These are phyloP conservation scores for Gloeopeniophorella convolvens DNA, from an alignment of 768 basidiomycete genomes.

Conservation along the genomic window DNA sequence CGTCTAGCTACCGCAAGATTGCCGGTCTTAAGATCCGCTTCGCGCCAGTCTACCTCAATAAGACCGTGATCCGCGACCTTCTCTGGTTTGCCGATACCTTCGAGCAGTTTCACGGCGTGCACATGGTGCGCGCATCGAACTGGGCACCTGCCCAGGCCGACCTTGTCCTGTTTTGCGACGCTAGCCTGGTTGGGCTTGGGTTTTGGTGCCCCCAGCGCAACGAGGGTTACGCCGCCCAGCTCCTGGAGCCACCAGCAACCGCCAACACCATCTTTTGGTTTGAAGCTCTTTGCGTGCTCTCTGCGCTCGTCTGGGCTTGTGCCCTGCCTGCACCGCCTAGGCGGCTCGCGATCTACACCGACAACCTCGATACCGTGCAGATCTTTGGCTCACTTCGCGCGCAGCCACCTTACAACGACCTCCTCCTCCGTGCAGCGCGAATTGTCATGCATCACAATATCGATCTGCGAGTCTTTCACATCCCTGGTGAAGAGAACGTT, in stretches of 20 bases:
- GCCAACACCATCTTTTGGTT: constrained; percentile 12
- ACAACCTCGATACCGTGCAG: constrained; percentile 25
- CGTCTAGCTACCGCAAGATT: too few relatives aligned
- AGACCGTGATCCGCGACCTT: too few relatives aligned
- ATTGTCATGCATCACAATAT: constrained; percentile 9
- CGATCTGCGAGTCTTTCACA: constrained; percentile 23
- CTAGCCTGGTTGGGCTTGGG: constrained; percentile 20
- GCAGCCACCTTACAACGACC: constrained; percentile 22
- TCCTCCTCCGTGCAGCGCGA: constrained; percentile 17
- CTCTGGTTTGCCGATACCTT: too few relatives aligned
- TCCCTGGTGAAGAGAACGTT: constrained; percentile 22
- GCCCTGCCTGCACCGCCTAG: neutral
- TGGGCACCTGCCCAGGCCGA: constrained; percentile 14
- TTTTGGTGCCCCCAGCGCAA: constrained; percentile 19
- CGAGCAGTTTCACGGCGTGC: too few relatives aligned
- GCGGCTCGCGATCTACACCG: constrained; percentile 21
- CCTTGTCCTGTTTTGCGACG: constrained; percentile 22
- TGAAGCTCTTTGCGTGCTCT: constrained; percentile 7
- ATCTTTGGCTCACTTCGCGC: constrained; percentile 23
- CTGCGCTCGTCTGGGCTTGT: constrained; percentile 2
- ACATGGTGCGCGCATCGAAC: too few relatives aligned
- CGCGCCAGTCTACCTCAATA: too few relatives aligned
- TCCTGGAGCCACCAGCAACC: neutral
- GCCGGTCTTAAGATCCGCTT: too few relatives aligned
- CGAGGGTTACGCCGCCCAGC: constrained; percentile 1